Base-by-base conservation (phyloP, 1,139 yeast species). In the Taiozyma sp. region DNA sequence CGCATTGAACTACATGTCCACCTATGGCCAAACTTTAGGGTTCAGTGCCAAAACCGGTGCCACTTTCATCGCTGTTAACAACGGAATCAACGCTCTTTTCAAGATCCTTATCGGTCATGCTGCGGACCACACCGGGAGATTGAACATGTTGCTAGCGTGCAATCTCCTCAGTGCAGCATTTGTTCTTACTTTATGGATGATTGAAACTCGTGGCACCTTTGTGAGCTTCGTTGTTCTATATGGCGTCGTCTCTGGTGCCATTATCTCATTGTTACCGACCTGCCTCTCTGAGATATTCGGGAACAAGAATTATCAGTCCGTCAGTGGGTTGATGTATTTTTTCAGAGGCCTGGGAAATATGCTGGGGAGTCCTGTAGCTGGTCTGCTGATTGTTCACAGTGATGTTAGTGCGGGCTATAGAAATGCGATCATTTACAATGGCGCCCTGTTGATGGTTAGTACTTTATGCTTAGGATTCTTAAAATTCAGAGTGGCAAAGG, bases 161-260 rank as follows among this genome's bases (percentile, higher is more conserved):
- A 66, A 69, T 53, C 44, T 70, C 4, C 38, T 67, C 23, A 70
- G 75, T 52, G 67, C 73, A 0, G 51, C 58, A 1, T 60, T 70
- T 8, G 65, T 73, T 1, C 66, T 71, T 48, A 66, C 68, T 8
- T 60, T 74, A 23, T 73, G 76, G 77, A 48, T 69, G 57, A 64
- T 66, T 8, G 56, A 67, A 4, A 51, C 66, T 1, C 60, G 61
- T 50, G 41, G 41, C 24, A 38, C 41, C 7, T 38, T 38, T 38
- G 41, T 38, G 24, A 22, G 24, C 14, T 38, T 38, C 60, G 71
- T 82, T 5, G 73, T 72, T 0, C 43, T 78, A 1, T 79, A 79
- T 51, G 89, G 89, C 0, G 76, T 80, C 59, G 73, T 75, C 52
- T 70, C 76, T 4, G 80, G 80, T 1, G 72, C 78, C 0, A 70